Evolutionary conservation across 305 asterid species (phyloP).

Genomic region (Fraxinus paxiana): DNA sequence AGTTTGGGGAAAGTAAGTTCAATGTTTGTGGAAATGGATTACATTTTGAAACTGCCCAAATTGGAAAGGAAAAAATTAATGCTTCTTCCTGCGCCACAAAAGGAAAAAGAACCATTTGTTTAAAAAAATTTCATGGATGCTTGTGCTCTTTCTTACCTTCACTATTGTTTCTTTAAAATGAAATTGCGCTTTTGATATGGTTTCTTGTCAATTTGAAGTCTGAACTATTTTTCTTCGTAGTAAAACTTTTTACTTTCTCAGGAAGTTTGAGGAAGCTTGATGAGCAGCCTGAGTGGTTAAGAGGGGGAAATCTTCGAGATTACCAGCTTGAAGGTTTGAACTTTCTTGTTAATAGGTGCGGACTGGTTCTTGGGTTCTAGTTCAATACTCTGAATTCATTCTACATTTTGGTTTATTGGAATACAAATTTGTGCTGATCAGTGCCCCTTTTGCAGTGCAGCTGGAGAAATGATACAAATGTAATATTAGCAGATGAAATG

Average conservation of each 20-base stretch:
- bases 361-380: conserved; percentile 25
- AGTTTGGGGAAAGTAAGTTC: not conserved
- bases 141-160: not conserved
- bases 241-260: conserved; percentile 31
- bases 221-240: conserved; percentile 6
- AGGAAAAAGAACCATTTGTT: not conserved
- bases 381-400: conserved; percentile 11
- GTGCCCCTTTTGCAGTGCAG: conserved; percentile 61
- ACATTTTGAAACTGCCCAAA: not conserved
- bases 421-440: conserved; percentile 44
- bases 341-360: conserved; percentile 95
- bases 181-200: not conserved
- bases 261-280: conserved; percentile 98
- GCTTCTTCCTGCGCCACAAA: not conserved
- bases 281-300: conserved; percentile 98
- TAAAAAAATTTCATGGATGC: not conserved
- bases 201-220: conserved; percentile 5
- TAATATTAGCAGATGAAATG: conserved; percentile 98
- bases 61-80: not conserved
- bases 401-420: conserved; percentile 17
- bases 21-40: not conserved
- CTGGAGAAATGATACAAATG: conserved; percentile 99
- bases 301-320: conserved; percentile 94
- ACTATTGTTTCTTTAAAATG: not conserved
- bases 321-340: conserved; percentile 99